Evolutionary conservation across 2,329 filamentous ascomycete genomes (phyloP).

Genomic region (Ceratocystis variospora): DNA sequence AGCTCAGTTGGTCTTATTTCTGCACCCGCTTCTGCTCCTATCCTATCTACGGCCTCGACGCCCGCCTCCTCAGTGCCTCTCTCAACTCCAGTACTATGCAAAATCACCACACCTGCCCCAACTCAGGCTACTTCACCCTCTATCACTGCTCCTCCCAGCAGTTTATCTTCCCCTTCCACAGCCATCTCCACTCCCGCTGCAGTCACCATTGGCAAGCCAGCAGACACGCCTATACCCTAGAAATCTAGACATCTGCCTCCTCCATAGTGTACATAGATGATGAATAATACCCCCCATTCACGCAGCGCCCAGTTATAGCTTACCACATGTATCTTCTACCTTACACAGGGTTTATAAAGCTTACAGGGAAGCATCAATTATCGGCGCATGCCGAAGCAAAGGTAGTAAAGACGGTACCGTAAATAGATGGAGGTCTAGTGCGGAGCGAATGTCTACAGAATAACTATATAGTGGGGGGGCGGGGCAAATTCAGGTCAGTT

Average conservation of each 20-base stretch:
- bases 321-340: no score
- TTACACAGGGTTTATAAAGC: no score
- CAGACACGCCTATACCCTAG: neutral
- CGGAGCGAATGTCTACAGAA: no score
- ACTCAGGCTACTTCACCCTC: neutral
- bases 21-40: neutral
- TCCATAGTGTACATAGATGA: neutral
- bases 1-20: neutral
- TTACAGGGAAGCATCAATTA: no score
- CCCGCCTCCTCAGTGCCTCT: neutral
- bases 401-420: no score
- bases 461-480: no score
- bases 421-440: no score
- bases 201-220: neutral
- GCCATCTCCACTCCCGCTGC: neutral
- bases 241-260: neutral
- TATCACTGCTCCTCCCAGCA: neutral
- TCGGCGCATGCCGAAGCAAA: no score
- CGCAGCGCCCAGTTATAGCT: no score
- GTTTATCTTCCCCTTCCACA: neutral
- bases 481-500: no score
- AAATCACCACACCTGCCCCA: no score
- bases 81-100: neutral
- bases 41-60: neutral
- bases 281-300: no score